Conservation (phyloP, 495 filamentous ascomycete genomes). For the Pyrenula massariospora region DNA sequence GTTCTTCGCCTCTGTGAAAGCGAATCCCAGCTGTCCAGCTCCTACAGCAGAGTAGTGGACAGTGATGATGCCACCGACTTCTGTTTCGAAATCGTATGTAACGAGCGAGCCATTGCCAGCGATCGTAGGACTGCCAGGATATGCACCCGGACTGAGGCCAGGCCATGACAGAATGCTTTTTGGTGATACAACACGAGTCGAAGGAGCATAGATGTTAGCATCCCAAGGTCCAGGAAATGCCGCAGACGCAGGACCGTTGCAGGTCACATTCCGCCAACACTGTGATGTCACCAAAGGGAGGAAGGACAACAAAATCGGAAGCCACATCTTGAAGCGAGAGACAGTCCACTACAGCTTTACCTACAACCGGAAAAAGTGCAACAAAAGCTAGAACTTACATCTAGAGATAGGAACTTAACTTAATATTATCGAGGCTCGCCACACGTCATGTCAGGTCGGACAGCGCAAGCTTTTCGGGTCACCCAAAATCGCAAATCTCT, state of each 20-base stretch:
- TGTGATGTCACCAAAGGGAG: slow-evolving; percentile 13
- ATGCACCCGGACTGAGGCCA: slow-evolving; percentile 18
- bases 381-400: not conserved
- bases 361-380: not conserved
- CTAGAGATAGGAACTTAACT: slow-evolving; percentile 8
- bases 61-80: slow-evolving; percentile 45
- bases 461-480: slow-evolving; percentile 9
- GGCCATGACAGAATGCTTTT: slow-evolving; percentile 27
- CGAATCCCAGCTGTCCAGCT: slow-evolving; percentile 39
- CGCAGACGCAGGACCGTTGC: slow-evolving; percentile 34
- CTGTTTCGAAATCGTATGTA: slow-evolving; percentile 46
- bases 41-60: slow-evolving; percentile 33
- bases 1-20: slow-evolving; percentile 51
- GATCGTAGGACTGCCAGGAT: slow-evolving; percentile 20
- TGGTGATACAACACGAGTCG: slow-evolving; percentile 39
- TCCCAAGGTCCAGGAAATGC: slow-evolving; percentile 53
- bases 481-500: slow-evolving; percentile 1
- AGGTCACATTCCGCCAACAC: slow-evolving; percentile 48
- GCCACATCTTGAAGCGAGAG: slow-evolving; percentile 7
- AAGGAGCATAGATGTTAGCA: slow-evolving; percentile 45
- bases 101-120: slow-evolving; percentile 32
- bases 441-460: slow-evolving; percentile 6
- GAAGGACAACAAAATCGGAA: slow-evolving; percentile 9
- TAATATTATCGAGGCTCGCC: slow-evolving; percentile 1
- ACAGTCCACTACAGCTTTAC: slow-evolving; percentile 6